Evolutionary conservation across 768 basidiomycete genomes (phyloP).

Genomic region (Terana coerulea): DNA sequence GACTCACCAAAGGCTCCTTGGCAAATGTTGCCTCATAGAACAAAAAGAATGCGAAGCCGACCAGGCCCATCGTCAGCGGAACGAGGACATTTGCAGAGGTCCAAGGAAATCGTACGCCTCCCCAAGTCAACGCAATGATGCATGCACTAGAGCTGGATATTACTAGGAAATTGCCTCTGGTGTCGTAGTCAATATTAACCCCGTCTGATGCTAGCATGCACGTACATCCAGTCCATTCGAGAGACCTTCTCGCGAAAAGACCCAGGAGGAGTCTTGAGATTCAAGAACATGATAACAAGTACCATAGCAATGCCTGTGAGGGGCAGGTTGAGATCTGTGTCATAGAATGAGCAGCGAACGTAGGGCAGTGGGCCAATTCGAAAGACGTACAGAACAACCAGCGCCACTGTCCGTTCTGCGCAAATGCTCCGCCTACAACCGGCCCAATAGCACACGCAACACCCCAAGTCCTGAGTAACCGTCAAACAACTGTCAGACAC

Average conservation of each 20-base stretch:
- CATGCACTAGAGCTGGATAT: conserved; percentile 18
- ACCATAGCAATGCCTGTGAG: conserved; percentile 18
- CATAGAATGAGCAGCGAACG: not conserved
- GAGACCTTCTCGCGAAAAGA: conserved; percentile 19
- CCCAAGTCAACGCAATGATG: conserved; percentile 32
- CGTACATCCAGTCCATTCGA: conserved; percentile 30
- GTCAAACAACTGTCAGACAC: not conserved
- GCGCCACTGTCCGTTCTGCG: conserved; percentile 22
- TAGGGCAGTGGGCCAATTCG: not conserved
- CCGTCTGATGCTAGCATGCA: not conserved
- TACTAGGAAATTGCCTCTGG: conserved; percentile 23
- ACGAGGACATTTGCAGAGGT: conserved; percentile 25
- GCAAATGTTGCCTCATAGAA: conserved; percentile 26
- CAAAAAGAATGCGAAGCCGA: conserved; percentile 30
- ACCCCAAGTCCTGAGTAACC: conserved; percentile 2
- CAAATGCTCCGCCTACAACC: conserved; percentile 15
- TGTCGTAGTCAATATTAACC: not conserved
- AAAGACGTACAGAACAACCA: conserved; percentile 29
- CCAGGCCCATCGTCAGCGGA: conserved; percentile 32
- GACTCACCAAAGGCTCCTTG: conserved; percentile 21
- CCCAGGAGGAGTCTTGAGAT: conserved; percentile 18
- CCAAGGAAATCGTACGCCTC: conserved; percentile 34
- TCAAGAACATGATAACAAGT: conserved; percentile 17
- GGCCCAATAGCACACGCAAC: not conserved
- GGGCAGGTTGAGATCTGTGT: conserved; percentile 22